Conservation (phyloP, 83 land plant genomes). For the Picea engelmannii region DNA sequence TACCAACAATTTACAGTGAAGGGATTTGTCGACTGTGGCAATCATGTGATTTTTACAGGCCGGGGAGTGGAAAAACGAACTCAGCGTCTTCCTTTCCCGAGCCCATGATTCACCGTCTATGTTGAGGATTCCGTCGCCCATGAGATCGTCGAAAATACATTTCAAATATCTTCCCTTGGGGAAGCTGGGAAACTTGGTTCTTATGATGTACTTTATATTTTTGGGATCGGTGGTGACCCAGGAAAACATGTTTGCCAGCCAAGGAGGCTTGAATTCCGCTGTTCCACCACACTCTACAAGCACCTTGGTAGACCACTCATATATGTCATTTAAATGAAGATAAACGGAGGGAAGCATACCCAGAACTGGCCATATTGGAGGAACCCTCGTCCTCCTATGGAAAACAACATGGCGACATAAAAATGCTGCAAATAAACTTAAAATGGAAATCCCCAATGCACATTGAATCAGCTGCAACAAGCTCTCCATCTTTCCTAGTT, state of each 20-base stretch:
- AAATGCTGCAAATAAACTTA: no score
- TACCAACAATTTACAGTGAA: no score
- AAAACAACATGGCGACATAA: no score
- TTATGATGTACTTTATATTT: slow-evolving; percentile 25
- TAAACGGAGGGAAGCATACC: slow-evolving; percentile 27
- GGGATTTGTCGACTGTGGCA: no score
- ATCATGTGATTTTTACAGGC: no score
- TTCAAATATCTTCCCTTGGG: slow-evolving; percentile 19
- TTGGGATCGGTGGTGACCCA: slow-evolving; percentile 20
- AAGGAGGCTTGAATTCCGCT: slow-evolving; percentile 26
- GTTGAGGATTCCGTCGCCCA: slow-evolving; percentile 1
- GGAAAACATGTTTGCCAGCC: slow-evolving; percentile 17
- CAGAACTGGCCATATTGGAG: slow-evolving; percentile 34
- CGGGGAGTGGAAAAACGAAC: no score
- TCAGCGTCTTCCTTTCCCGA: no score
- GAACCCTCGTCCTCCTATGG: not conserved
- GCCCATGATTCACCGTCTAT: no score
- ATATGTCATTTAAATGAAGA: not conserved
- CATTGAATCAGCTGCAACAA: no score
- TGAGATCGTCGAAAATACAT: slow-evolving; percentile 18
- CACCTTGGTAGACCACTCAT: slow-evolving; percentile 7
- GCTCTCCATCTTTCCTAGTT: no score
- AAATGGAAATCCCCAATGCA: no score
- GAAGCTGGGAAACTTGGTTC: slow-evolving; percentile 22
- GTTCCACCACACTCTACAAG: slow-evolving; percentile 22